Evolutionary conservation across 2,329 filamentous ascomycete genomes (phyloP).

Genomic region (Colletotrichum sp.): DNA sequence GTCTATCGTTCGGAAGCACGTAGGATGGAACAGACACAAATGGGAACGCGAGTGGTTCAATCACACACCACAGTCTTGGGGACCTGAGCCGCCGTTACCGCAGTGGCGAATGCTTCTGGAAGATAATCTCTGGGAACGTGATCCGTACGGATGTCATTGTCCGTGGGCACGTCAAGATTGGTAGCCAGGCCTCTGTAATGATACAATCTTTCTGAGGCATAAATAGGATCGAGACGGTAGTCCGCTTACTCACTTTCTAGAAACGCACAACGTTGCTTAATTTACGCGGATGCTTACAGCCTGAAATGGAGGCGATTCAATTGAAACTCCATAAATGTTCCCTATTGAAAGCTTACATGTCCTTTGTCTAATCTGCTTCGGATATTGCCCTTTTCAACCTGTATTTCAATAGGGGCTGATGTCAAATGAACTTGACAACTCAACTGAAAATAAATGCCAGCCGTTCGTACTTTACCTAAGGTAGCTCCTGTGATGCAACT

Average conservation of each 20-base stretch:
- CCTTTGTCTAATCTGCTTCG: too few relatives aligned
- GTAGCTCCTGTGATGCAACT: background rate
- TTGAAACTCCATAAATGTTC: too few relatives aligned
- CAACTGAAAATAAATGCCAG: background rate
- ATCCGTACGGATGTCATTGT: accelerated
- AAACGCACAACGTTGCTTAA: too few relatives aligned
- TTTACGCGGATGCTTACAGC: too few relatives aligned
- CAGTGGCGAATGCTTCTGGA: background rate
- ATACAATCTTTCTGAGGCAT: accelerated
- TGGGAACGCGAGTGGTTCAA: background rate
- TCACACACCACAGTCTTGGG: background rate
- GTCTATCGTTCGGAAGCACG: background rate
- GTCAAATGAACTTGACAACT: accelerated
- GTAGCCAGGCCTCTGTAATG: too few relatives aligned
- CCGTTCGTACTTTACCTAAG: background rate
- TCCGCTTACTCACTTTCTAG: too few relatives aligned
- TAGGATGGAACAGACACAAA: accelerated
- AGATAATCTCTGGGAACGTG: accelerated
- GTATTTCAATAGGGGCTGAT: background rate
- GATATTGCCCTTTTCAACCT: too few relatives aligned
- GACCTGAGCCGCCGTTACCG: background rate
- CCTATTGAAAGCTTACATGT: too few relatives aligned
- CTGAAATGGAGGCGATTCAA: too few relatives aligned
- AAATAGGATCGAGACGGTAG: too few relatives aligned
- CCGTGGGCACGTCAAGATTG: too few relatives aligned